A percentile compares a stretch with the other conserved stretches of the same genome.
Evolutionary conservation across 495 filamentous ascomycete species (phyloP).

Genomic region (Darksidea phi): DNA sequence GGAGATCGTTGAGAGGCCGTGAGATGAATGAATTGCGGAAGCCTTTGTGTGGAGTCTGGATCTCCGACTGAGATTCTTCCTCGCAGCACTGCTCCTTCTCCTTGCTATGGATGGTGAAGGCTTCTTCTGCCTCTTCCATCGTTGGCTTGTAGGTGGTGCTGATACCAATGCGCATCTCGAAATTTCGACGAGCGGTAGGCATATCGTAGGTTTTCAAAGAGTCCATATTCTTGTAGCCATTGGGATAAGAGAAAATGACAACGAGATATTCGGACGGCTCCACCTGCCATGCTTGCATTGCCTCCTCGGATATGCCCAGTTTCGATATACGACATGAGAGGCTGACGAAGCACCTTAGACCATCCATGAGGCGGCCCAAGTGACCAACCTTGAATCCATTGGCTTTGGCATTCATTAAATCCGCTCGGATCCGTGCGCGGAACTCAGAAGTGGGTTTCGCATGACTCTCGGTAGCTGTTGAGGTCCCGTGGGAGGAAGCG

Average conservation of each 20-base stretch:
- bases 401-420: constrained; percentile 60
- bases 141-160: constrained; percentile 58
- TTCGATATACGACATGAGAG: constrained; percentile 66
- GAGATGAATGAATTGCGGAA: constrained; percentile 67
- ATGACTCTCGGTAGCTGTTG: constrained; percentile 5
- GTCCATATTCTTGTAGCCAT: constrained; percentile 58
- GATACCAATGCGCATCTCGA: constrained; percentile 52
- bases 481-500: background rate
- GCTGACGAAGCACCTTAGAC: constrained; percentile 53
- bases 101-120: constrained; percentile 48
- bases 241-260: constrained; percentile 67
- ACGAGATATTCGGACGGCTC: constrained; percentile 67
- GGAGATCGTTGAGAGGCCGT: constrained; percentile 65
- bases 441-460: constrained; percentile 22
- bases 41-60: constrained; percentile 16
- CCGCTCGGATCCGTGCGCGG: constrained; percentile 53
- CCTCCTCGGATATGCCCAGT: constrained; percentile 74
- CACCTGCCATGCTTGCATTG: constrained; percentile 75
- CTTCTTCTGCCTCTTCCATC: constrained; percentile 48
- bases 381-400: constrained; percentile 77
- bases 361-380: constrained; percentile 51
- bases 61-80: constrained; percentile 11
- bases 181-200: constrained; percentile 32
- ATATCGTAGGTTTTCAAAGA: constrained; percentile 42
- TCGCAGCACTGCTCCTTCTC: constrained; percentile 31